These are phyloP conservation scores for Sarocladiaceae sp. DNA, from an alignment of 2,329 filamentous ascomycete species.

Conservation along the genomic window DNA sequence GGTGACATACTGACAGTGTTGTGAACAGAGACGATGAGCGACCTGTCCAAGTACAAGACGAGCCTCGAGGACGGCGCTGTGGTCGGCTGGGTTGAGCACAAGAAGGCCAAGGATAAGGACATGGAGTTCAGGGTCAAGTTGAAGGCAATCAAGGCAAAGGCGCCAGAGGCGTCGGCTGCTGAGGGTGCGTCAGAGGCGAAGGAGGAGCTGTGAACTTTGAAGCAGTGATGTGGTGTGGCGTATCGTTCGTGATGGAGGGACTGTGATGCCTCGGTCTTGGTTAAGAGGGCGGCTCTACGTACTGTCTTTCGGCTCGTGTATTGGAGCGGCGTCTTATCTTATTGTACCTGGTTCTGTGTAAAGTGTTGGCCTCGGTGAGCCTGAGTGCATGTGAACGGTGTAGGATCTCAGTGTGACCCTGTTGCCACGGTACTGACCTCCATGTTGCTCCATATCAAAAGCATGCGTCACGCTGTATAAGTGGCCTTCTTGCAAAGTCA, in stretches of 20 bases:
- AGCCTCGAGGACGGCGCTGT: conserved; percentile 20
- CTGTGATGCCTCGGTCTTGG: not conserved
- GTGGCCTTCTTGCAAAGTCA: no score
- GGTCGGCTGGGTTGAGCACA: conserved; percentile 24
- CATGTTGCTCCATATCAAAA: no score
- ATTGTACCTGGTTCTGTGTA: no score
- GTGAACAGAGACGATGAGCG: conserved; percentile 18
- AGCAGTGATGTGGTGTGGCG: not conserved
- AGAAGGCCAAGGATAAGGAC: conserved; percentile 21
- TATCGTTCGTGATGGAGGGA: not conserved
- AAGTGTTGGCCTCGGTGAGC: no score
- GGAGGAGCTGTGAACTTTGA: conserved; percentile 18
- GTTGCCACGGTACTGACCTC: no score
- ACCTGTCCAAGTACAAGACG: conserved; percentile 23
- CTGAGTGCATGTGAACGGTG: no score
- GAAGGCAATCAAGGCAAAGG: conserved; percentile 24
- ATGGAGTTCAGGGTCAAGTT: conserved; percentile 30
- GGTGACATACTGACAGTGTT: not conserved
- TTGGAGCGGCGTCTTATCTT: no score
- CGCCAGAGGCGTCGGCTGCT: conserved; percentile 2
- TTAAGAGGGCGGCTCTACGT: not conserved
- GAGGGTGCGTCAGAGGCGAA: conserved; percentile 14
- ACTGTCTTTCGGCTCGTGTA: no score
- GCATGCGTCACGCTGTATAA: no score
- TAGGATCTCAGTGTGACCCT: no score